Conservation (phyloP, 2,329 filamentous ascomycete species). For the Fusarium avenaceum region DNA sequence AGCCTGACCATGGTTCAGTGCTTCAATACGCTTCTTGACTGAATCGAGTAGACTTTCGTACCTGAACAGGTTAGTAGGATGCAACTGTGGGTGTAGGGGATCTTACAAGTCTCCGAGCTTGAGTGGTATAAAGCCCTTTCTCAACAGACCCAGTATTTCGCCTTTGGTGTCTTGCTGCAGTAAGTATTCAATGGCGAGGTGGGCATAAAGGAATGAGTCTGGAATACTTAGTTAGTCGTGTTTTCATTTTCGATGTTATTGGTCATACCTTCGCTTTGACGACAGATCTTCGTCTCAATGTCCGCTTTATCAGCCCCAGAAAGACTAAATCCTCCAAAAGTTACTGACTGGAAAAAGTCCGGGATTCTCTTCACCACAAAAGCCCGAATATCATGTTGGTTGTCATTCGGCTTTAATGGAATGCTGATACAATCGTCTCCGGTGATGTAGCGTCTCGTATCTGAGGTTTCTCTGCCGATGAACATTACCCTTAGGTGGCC, state of each 20-base stretch:
- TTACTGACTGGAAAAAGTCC: background rate
- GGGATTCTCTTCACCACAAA: background rate
- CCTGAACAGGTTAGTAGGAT: fast-evolving
- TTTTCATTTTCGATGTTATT: too few species aligned
- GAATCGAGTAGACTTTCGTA: conserved; percentile 4
- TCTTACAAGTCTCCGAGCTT: conserved; percentile 6
- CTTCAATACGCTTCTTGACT: background rate
- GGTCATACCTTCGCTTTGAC: too few species aligned
- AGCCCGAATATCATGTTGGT: background rate
- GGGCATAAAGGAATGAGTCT: conserved; percentile 10
- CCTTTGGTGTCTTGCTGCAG: conserved; percentile 4
- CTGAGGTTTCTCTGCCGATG: conserved; percentile 1
- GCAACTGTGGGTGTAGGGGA: fast-evolving
- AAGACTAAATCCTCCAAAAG: background rate
- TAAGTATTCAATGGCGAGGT: background rate
- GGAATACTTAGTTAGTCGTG: fast-evolving
- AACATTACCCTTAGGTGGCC: conserved; percentile 14
- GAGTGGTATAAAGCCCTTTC: too few species aligned
- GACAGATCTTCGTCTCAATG: background rate
- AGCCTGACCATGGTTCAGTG: fast-evolving
- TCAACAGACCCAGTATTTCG: too few species aligned
- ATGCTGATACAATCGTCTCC: background rate
- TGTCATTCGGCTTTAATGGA: background rate
- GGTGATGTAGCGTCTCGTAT: background rate
- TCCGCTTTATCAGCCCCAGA: background rate